Base-by-base conservation (phyloP, 2,329 filamentous ascomycete genomes). In the Colletotrichum orbiculare region DNA sequence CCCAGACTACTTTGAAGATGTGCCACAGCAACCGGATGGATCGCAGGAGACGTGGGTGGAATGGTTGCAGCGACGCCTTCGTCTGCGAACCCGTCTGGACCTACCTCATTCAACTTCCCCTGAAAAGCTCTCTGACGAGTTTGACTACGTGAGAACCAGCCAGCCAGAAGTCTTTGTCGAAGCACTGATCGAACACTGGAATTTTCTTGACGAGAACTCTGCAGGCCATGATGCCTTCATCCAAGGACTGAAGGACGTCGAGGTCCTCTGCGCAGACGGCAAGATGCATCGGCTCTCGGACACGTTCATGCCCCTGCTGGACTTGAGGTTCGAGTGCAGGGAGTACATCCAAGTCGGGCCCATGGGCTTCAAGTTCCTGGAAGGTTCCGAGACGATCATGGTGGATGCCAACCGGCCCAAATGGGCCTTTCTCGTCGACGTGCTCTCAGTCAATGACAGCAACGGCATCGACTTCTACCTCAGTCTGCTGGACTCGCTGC, bases 401-500 rank as follows among this genome's bases (percentile, higher is more conserved):
- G 38, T 12, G 11, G n/a, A 3, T 9, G 41, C 50, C 7, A 41
- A 42, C 15, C 50, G 33, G 3, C 38, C 50, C 8, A 53, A 53
- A 33, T 53, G 50, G 50, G 17, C 15, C 8, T 53, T 53, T 33
- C 33, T 53, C 11, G 50, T 53, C 38, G 38, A 53, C 11, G 38
- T 41, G 9, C 50, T 53, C 41, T 37, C 25, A 3, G 50, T 53
- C 1, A 15, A 38, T 8, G 15, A 25, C 25, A 37, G 38, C 11
- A 38, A 53, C 38, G 37, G 35, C 38, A 38, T 53, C 15, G 17
- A 53, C 1, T 53, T 42, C 11, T 15, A 15, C 15, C 17, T 42
- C 5, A 35, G 34, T 9, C 11, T 52, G n/a, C 35, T 52, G 12
- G 8, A 52, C 10, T 10, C 25, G 1, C 25, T 25, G 25, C 25